phyloP scores from a whole-genome alignment of 257 asterid genomes.

The Solanum paucissectum region DNA sequence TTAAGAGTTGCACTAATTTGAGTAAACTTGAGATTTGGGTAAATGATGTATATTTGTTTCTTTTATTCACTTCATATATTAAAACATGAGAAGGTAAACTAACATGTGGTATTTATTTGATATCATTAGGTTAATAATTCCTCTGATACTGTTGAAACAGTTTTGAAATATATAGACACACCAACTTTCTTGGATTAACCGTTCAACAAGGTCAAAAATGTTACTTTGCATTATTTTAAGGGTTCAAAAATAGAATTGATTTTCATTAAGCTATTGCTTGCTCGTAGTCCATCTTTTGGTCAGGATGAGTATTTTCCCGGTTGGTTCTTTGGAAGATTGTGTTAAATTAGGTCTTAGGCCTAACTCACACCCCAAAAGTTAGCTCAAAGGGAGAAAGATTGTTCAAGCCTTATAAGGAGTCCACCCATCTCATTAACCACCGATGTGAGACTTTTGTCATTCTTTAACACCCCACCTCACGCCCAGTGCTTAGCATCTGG shows the following conservation, averaged over 20 bases:
- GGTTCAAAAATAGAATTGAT: background rate
- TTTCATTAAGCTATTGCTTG: background rate
- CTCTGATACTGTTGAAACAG: fast-evolving
- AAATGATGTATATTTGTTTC: background rate
- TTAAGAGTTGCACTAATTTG: background rate
- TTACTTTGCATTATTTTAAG: background rate
- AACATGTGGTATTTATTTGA: background rate
- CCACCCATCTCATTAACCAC: too few relatives aligned
- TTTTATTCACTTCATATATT: background rate
- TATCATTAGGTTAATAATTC: background rate
- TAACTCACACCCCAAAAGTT: too few relatives aligned
- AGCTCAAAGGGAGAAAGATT: too few relatives aligned
- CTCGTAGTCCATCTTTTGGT: too few relatives aligned
- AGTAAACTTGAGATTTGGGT: background rate
- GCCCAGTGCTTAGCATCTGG: too few relatives aligned
- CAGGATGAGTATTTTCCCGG: too few relatives aligned
- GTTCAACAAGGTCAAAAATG: background rate
- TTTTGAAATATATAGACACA: background rate
- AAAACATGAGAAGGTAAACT: background rate
- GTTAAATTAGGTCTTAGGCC: too few relatives aligned
- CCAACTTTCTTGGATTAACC: background rate
- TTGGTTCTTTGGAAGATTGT: background rate
- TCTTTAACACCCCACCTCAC: too few relatives aligned
- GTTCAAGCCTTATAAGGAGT: too few relatives aligned
- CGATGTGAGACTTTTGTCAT: too few relatives aligned